Base-by-base conservation (phyloP, 768 basidiomycete genomes). In the Rossbeevera mucosa region DNA sequence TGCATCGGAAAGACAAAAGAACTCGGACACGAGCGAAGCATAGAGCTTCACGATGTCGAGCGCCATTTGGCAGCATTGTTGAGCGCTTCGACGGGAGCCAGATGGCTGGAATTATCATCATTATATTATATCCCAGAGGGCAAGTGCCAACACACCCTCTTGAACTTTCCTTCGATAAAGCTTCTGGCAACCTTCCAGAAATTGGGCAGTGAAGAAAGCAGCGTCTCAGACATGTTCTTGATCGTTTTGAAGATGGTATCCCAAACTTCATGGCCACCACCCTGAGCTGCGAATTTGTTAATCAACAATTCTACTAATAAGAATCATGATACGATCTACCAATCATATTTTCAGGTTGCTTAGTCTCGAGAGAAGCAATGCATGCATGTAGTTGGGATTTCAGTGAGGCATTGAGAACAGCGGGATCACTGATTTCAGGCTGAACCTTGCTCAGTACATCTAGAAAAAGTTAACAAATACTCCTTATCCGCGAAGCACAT, bases 161-260 rank as follows among this genome's bases (percentile, higher is more conserved):
- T 87, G 66, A 89, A 94, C 68, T 90, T 93, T 5, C 96, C 95
- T 40, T 96, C 94, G 72, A 94, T 83, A 64, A 94, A 95, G 21
- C 81, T 83, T 68, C 82, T 90, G 2, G 90, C 86, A 44, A 99
- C 89, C 64, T 85, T 88, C 92, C 93, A 95, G 71, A 97, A 97
- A 61, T 81, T 91, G 13, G 95, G 94, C 21, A 99, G 78, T 2
- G 87, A 80, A n/a, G 85, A 75, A 12, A 94, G 68, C 68, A 97
- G 79, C 36, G 81, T 81, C 65, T 97, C 94, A 4, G 91, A 93
- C n/a, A 93, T 66, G 59, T 78, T 84, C 73, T 92, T 94, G 45
- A 93, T 82, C 75, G 97, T 75, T 36, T 83, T 80, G 47, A 83
- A 75, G 24, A 88, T 81, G 2, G 83, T 81, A 59, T 83, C 79